Percentiles rank a stretch among this genome's conserved stretches.
Conservation (phyloP, 2,329 filamentous ascomycete genomes). For the Neopestalotiopsis sp. region DNA sequence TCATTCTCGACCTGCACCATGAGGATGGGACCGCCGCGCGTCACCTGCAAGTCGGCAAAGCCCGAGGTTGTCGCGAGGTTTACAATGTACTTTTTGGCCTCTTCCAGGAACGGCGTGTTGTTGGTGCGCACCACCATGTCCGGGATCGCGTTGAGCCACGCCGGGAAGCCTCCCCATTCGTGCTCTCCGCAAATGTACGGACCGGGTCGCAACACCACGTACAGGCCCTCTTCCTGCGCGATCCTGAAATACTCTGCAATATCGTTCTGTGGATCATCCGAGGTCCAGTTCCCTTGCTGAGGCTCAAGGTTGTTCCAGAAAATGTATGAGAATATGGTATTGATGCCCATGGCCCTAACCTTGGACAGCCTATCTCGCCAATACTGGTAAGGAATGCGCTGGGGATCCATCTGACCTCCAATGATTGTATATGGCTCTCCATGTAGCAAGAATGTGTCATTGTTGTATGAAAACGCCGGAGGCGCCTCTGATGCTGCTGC, state of each 20-base stretch:
- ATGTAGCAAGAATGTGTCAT: slow-evolving; percentile 14
- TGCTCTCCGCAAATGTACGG: slow-evolving; percentile 55
- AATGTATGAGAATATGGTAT: slow-evolving; percentile 56
- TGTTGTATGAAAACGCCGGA: slow-evolving; percentile 15
- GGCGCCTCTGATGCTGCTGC: background rate
- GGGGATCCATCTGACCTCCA: slow-evolving; percentile 56
- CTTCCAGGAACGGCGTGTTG: slow-evolving; percentile 44
- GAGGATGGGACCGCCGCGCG: slow-evolving; percentile 49
- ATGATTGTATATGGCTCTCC: slow-evolving; percentile 37
- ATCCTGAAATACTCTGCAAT: slow-evolving; percentile 52
- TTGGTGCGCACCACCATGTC: slow-evolving; percentile 46
- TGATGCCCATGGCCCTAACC: slow-evolving; percentile 52
- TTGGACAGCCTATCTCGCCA: slow-evolving; percentile 51
- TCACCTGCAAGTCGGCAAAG: slow-evolving; percentile 41
- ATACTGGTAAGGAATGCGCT: slow-evolving; percentile 51
- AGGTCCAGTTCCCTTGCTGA: slow-evolving; percentile 42
- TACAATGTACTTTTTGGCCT: slow-evolving; percentile 42
- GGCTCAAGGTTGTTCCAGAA: slow-evolving; percentile 57
- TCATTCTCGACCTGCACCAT: slow-evolving; percentile 58
- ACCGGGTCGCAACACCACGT: slow-evolving; percentile 50
- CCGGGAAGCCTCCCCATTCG: slow-evolving; percentile 55
- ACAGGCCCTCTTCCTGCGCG: slow-evolving; percentile 51
- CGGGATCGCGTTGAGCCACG: slow-evolving; percentile 47
- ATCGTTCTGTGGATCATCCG: slow-evolving; percentile 45
- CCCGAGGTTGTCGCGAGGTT: slow-evolving; percentile 39